Conservation (phyloP, 169 alveolate genomes). For the Hepatocystis sp. region DNA sequence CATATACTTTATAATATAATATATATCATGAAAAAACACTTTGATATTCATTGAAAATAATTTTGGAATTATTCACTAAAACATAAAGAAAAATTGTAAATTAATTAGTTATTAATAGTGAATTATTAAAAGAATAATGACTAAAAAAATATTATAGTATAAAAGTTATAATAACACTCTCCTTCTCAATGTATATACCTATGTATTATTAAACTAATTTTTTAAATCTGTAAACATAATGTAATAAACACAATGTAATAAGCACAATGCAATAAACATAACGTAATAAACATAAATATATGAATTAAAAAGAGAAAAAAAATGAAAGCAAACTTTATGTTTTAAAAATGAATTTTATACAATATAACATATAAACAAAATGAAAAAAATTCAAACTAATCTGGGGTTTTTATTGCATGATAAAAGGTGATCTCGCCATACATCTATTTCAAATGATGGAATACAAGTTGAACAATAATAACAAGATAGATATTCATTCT, state of each 20-base stretch:
- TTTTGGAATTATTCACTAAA: too few relatives aligned
- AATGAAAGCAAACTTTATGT: constrained; percentile 3
- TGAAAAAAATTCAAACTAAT: constrained; percentile 1
- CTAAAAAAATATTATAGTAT: too few relatives aligned
- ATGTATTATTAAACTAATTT: constrained; percentile 4
- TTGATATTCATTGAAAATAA: too few relatives aligned
- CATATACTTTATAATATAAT: too few relatives aligned
- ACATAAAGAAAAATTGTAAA: too few relatives aligned
- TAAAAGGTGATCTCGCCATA: constrained; percentile 69
- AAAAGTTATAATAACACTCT: too few relatives aligned
- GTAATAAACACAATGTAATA: constrained; percentile 15
- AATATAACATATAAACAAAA: constrained; percentile 10
- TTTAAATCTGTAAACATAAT: constrained; percentile 9
- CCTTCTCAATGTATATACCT: too few relatives aligned
- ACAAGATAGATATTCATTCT: constrained; percentile 66
- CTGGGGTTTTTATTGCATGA: constrained; percentile 74
- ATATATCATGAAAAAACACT: too few relatives aligned
- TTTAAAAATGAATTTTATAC: constrained; percentile 4
- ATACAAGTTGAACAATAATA: constrained; percentile 72
- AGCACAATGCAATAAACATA: too few relatives aligned
- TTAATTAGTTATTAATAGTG: too few relatives aligned
- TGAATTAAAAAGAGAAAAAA: constrained; percentile 14
- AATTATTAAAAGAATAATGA: too few relatives aligned
- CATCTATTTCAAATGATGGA: constrained; percentile 69
- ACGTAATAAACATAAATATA: too few relatives aligned